Evolutionary conservation across 208 protist species (phyloP).

Genomic region (Leishmania major): DNA sequence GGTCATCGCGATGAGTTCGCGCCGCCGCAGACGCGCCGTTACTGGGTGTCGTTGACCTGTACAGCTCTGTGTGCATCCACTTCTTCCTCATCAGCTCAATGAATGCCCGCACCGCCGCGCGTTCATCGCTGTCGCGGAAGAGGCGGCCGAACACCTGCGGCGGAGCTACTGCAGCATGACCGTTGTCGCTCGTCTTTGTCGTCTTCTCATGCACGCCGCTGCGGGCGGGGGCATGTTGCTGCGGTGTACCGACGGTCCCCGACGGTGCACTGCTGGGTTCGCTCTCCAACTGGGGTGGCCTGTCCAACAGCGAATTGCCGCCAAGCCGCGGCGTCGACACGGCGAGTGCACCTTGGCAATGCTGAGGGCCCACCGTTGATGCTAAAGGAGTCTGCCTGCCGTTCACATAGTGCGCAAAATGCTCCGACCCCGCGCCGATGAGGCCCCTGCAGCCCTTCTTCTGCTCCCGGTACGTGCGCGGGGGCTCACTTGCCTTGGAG

Average conservation of each 20-base stretch:
- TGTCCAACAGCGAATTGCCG: not conserved
- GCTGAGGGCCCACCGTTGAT: too few species aligned
- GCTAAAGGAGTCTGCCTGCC: slow-evolving; percentile 9
- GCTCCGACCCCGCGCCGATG: slow-evolving; percentile 43
- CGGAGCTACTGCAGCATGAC: slow-evolving; percentile 3
- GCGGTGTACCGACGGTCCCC: not conserved
- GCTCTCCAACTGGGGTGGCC: not conserved
- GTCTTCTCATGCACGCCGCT: not conserved
- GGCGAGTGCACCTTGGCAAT: not conserved
- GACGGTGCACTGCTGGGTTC: not conserved
- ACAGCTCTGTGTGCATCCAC: slow-evolving; percentile 32
- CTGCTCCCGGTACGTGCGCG: slow-evolving; percentile 39
- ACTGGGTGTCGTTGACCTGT: slow-evolving; percentile 18
- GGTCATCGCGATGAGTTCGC: not conserved
- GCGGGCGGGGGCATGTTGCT: not conserved
- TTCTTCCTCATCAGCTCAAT: slow-evolving; percentile 38
- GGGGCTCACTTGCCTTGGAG: slow-evolving; percentile 28
- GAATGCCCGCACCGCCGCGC: slow-evolving; percentile 31
- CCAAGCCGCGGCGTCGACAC: not conserved
- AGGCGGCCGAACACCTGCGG: slow-evolving; percentile 37
- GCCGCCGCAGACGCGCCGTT: not conserved
- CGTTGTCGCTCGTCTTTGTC: not conserved
- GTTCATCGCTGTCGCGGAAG: slow-evolving; percentile 36
- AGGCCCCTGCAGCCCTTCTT: slow-evolving; percentile 48
- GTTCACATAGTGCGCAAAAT: slow-evolving; percentile 42